These are phyloP conservation scores for Entoloma clypeatum DNA, from an alignment of 1,284 basidiomycete genomes.

Conservation along the genomic window DNA sequence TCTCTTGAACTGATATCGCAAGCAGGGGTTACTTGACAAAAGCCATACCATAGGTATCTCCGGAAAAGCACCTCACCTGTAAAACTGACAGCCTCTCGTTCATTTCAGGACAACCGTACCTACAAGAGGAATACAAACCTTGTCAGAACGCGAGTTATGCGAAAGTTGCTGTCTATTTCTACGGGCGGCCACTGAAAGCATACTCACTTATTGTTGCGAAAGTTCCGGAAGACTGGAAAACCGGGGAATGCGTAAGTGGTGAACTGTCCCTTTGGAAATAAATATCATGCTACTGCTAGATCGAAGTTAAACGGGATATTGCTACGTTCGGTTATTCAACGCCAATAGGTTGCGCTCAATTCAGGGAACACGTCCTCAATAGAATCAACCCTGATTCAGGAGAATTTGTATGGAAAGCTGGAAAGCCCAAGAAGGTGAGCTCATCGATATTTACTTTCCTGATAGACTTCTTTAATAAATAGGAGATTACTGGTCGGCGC, in stretches of 20 bases:
- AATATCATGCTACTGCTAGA: no score
- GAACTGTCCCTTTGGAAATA: no score
- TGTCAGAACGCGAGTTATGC: not conserved
- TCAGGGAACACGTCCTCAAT: no score
- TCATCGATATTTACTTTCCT: no score
- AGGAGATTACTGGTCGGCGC: no score
- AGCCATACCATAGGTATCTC: constrained; percentile 3
- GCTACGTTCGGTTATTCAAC: no score
- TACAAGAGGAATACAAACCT: not conserved
- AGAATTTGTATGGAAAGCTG: no score
- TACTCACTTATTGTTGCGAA: not conserved
- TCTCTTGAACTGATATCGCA: not conserved
- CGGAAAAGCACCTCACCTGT: not conserved
- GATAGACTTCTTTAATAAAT: no score
- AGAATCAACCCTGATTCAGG: no score
- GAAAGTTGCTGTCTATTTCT: not conserved
- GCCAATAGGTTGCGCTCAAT: no score
- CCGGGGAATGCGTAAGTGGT: not conserved
- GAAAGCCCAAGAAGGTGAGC: no score
- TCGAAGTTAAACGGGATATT: no score
- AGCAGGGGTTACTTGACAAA: constrained; percentile 1
- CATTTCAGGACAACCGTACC: not conserved
- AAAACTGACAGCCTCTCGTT: not conserved
- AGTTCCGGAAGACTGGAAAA: not conserved
- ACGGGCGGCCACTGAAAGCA: not conserved